A percentile compares a stretch with the other conserved stretches of the same genome.
These are phyloP conservation scores for Clarkia xantiana DNA, from an alignment of 345 rosid species.

Conservation along the genomic window DNA sequence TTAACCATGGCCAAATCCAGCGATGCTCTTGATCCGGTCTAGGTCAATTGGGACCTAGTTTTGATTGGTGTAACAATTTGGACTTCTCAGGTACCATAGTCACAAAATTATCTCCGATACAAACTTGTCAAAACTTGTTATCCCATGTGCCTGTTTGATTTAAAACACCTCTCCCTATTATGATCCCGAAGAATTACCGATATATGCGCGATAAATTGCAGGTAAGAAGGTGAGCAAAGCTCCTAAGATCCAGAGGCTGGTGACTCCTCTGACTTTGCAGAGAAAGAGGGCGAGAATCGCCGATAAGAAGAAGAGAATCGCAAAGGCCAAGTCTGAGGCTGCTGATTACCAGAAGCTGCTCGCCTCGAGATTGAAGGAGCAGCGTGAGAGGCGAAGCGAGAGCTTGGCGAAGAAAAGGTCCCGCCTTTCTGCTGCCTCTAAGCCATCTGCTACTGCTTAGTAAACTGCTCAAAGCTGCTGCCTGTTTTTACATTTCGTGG, in stretches of 20 bases:
- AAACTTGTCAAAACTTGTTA: too few species aligned
- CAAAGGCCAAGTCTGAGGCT: conserved; percentile 76
- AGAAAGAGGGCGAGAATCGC: conserved; percentile 66
- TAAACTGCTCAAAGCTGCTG: background rate
- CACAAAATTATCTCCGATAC: too few species aligned
- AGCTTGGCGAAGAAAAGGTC: conserved; percentile 85
- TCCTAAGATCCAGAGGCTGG: conserved; percentile 78
- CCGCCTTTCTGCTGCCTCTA: conserved; percentile 59
- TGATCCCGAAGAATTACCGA: too few species aligned
- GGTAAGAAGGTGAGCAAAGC: conserved; percentile 77
- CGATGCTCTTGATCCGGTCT: too few species aligned
- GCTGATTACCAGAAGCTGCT: conserved; percentile 82
- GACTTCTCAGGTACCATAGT: too few species aligned
- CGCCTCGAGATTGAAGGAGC: conserved; percentile 68
- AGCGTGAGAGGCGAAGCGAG: conserved; percentile 68
- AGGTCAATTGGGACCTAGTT: too few species aligned
- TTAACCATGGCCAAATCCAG: too few species aligned
- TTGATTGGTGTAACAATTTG: too few species aligned
- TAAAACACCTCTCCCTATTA: too few species aligned
- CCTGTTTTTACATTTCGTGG: too few species aligned
- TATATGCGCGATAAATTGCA: conserved; percentile 6
- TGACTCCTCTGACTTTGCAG: conserved; percentile 69
- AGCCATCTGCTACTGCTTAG: conserved; percentile 50
- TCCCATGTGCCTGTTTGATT: too few species aligned
- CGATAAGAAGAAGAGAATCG: conserved; percentile 70